Base-by-base conservation (phyloP, 2,329 filamentous ascomycete genomes). In the Coleophoma cylindrospora region DNA sequence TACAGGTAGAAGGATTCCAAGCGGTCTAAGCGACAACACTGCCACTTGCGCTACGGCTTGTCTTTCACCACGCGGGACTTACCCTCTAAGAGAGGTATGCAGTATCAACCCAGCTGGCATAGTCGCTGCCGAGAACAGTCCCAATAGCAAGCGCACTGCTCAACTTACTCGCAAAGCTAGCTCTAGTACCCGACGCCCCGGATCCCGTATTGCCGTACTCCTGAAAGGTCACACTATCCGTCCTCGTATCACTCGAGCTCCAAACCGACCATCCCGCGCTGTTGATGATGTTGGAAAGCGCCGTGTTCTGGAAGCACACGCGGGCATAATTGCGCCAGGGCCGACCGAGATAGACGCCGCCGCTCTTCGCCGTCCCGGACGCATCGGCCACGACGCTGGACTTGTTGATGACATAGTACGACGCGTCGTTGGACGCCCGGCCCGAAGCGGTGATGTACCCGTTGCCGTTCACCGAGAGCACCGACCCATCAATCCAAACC, bases 401-500 rank as follows among this genome's bases (percentile, higher is more conserved):
- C 44, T 76, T 74, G 68, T 80, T 78, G 65, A 82, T 74, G 37
- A 82, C 76, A 57, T 79, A 80, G 61, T 74, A 78, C 3, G 70
- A 74, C 4, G 62, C 57, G 56, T 72, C 68, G 27, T 63, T 59
- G 22, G 63, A 58, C 12, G 65, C 64, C 40, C 74, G 69, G 7
- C 75, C 75, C 47, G 67, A 69, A 49, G 72, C 72, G 9, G 73
- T 75, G 53, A 77, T 68, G 59, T 66, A 76, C 10, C 77, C 76
- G 2, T 66, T 65, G n/a, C 64, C 60, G 4, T 73, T 61, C 17
- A 50, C 48, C 37, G 71, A 67, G 51, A 81, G 74, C 40, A 74
- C 72, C 50, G 71, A 70, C 32, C 67, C 54, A 41, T 80, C 74
- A 60, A 75, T 76, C 79, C 76, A 84, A 34, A 74, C 70, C 38